Conservation (phyloP, 2,329 filamentous ascomycete species). For the Fusarium austroafricanum region DNA sequence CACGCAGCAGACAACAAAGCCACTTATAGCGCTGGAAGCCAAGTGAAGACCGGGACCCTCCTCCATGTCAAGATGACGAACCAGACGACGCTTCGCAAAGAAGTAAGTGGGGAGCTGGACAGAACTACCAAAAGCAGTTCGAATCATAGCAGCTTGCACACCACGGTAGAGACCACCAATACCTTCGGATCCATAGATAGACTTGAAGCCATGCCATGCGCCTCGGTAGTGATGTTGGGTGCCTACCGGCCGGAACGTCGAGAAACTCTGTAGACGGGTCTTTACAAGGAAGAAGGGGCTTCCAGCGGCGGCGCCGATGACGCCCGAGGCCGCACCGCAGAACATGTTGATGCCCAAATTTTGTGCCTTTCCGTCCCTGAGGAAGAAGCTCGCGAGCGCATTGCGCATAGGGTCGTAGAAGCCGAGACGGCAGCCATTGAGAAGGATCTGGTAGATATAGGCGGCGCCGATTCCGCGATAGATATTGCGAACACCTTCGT, state of each 20-base stretch:
- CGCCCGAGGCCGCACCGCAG: slow-evolving; percentile 86
- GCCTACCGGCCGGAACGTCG: slow-evolving; percentile 90
- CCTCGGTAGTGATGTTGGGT: slow-evolving; percentile 96
- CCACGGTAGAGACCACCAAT: slow-evolving; percentile 87
- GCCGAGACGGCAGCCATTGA: slow-evolving; percentile 95
- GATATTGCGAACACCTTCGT: slow-evolving; percentile 87
- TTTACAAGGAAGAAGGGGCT: slow-evolving; percentile 99
- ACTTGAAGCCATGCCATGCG: slow-evolving; percentile 81
- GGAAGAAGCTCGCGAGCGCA: slow-evolving; percentile 74
- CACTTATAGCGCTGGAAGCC: slow-evolving; percentile 87
- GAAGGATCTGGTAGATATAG: slow-evolving; percentile 94
- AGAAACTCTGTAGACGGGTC: slow-evolving; percentile 93
- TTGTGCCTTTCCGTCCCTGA: slow-evolving; percentile 79
- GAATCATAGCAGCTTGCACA: slow-evolving; percentile 92
- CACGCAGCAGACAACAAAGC: slow-evolving; percentile 95
- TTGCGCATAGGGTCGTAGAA: slow-evolving; percentile 97
- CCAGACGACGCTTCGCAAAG: slow-evolving; percentile 89
- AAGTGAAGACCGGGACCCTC: slow-evolving; percentile 92
- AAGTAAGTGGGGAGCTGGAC: slow-evolving; percentile 99
- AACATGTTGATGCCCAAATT: slow-evolving; percentile 93
- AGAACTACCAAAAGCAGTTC: slow-evolving; percentile 94
- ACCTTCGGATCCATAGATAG: slow-evolving; percentile 84
- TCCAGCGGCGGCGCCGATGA: slow-evolving; percentile 91
- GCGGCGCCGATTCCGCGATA: slow-evolving; percentile 91
- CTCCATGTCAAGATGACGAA: slow-evolving; percentile 86